Percentiles rank a stretch among this genome's conserved stretches.
These are phyloP conservation scores for Triticum urartu DNA, from an alignment of 176 grass and related monocot genomes.

Conservation along the genomic window DNA sequence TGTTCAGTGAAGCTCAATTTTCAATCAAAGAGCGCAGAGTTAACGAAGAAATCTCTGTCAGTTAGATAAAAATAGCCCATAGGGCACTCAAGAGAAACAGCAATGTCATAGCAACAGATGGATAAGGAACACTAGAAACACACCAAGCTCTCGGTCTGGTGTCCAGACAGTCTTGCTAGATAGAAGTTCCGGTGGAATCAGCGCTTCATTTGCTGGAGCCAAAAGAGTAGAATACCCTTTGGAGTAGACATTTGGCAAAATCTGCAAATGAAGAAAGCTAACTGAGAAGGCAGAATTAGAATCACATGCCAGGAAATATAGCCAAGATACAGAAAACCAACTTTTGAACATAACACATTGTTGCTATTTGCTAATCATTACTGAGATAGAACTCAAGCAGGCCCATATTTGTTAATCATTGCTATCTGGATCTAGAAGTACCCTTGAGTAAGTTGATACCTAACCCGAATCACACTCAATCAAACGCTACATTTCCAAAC, in stretches of 20 bases:
- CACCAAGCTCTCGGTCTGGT: conserved; percentile 67
- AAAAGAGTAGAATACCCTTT: conserved; percentile 60
- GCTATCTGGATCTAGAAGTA: neutral
- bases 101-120: neutral
- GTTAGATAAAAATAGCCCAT: neutral
- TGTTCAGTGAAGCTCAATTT: neutral
- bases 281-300: neutral
- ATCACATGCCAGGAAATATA: neutral
- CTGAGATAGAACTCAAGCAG: neutral
- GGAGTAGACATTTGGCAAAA: conserved; percentile 23
- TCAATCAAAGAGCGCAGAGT: neutral
- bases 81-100: neutral
- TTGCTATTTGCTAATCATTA: neutral
- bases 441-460: neutral
- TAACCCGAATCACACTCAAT: neutral
- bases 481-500: neutral
- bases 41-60: neutral
- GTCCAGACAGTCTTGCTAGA: conserved; percentile 56
- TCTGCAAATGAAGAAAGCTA: conserved; percentile 45
- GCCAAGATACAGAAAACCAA: neutral
- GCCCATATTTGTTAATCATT: neutral
- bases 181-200: conserved; percentile 69
- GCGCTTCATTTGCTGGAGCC: conserved; percentile 44
- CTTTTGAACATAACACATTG: neutral
- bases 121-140: conserved; percentile 6